Percentiles rank a stretch among this genome's conserved stretches.
Evolutionary conservation across 495 filamentous ascomycete genomes (phyloP).

Genomic region (Hypoxylon intermedium): DNA sequence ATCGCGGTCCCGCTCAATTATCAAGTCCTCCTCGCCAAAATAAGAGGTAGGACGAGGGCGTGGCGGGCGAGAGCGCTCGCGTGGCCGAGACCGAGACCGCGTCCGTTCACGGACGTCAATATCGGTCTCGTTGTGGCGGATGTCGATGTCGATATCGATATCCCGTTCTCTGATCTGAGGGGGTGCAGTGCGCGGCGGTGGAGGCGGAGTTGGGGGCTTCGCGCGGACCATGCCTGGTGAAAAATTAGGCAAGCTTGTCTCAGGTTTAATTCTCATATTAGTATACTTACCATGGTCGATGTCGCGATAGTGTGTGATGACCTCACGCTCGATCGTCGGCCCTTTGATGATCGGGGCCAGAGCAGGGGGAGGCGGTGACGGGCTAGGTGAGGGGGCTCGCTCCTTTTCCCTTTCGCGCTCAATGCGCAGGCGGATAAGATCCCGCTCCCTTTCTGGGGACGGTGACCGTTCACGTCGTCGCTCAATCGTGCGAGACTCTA

Average conservation of each 20-base stretch:
- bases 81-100: conserved; percentile 45
- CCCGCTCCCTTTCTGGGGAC: conserved; percentile 42
- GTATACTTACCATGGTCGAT: conserved; percentile 79
- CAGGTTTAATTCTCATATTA: background rate
- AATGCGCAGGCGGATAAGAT: conserved; percentile 50
- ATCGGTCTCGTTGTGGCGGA: conserved; percentile 53
- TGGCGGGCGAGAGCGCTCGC: conserved; percentile 43
- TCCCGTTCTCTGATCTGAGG: conserved; percentile 48
- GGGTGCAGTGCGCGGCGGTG: conserved; percentile 45
- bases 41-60: conserved; percentile 38
- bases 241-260: conserved; percentile 11
- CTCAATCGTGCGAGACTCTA: conserved; percentile 37
- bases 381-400: conserved; percentile 47
- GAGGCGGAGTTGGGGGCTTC: conserved; percentile 56
- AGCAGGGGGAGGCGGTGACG: conserved; percentile 53
- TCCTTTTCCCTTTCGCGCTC: conserved; percentile 49
- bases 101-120: conserved; percentile 55
- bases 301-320: conserved; percentile 84
- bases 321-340: conserved; percentile 77
- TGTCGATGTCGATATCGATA: conserved; percentile 63
- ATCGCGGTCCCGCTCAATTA: conserved; percentile 66
- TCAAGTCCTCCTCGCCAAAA: conserved; percentile 50
- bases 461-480: conserved; percentile 40
- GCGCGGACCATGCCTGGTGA: conserved; percentile 50
- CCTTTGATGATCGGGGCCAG: conserved; percentile 65